phyloP scores from a whole-genome alignment of 1,284 basidiomycete species.

The Fomitopsis betulina region DNA sequence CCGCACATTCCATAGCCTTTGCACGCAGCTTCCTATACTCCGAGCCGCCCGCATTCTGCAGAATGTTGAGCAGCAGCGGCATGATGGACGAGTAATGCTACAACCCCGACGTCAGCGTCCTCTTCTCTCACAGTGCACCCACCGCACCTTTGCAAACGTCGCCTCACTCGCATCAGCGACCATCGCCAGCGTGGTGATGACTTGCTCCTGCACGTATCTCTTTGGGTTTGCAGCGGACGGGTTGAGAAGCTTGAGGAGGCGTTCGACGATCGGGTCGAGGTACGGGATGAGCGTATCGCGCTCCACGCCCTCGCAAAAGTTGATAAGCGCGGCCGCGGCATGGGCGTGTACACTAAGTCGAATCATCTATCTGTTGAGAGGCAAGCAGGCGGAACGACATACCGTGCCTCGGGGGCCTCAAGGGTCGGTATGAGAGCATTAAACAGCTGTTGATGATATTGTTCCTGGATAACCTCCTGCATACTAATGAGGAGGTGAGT shows the following conservation, averaged over 20 bases:
- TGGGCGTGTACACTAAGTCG: conserved; percentile 70
- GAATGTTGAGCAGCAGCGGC: conserved; percentile 69
- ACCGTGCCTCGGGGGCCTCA: conserved; percentile 75
- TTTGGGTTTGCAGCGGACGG: conserved; percentile 35
- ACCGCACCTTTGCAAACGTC: conserved; percentile 58
- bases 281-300: conserved; percentile 69
- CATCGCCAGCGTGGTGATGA: conserved; percentile 79
- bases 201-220: conserved; percentile 80
- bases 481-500: background rate
- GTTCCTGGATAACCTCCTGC: conserved; percentile 72
- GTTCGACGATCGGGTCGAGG: conserved; percentile 72
- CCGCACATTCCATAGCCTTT: conserved; percentile 85
- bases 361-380: background rate
- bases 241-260: conserved; percentile 61
- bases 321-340: conserved; percentile 82
- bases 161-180: conserved; percentile 78
- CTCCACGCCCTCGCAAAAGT: conserved; percentile 82
- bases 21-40: conserved; percentile 66
- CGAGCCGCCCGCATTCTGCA: conserved; percentile 61
- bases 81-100: conserved; percentile 74
- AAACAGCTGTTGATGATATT: conserved; percentile 65
- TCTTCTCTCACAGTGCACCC: background rate
- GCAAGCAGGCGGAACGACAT: conserved; percentile 11
- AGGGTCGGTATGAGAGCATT: conserved; percentile 67
- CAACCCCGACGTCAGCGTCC: background rate